Evolutionary conservation across 805 yeast species (phyloP).

Genomic region (Zygotorulaspora florentina): DNA sequence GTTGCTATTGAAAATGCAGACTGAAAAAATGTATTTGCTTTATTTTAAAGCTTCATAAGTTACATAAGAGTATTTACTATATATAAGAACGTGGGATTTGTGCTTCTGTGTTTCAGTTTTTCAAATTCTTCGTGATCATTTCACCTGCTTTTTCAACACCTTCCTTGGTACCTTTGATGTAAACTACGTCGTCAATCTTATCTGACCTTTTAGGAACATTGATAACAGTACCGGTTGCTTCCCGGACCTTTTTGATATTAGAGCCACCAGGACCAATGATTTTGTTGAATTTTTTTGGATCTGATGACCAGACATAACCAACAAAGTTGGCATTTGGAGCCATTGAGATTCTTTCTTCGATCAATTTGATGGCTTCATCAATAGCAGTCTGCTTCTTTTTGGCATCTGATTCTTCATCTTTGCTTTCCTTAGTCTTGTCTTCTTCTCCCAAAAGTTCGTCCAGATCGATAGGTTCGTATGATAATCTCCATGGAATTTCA

Average conservation of each 20-base stretch:
- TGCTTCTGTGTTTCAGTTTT: neutral
- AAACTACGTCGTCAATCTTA: constrained; percentile 48
- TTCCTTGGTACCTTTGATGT: constrained; percentile 56
- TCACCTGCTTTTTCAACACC: constrained; percentile 50
- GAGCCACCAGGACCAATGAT: constrained; percentile 77
- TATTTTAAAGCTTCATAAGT: too few species aligned
- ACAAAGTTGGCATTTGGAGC: constrained; percentile 44
- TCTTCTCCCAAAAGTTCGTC: constrained; percentile 26
- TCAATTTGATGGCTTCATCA: constrained; percentile 30
- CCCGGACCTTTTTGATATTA: constrained; percentile 58
- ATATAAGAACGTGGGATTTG: neutral
- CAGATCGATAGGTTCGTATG: constrained; percentile 36
- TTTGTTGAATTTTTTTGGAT: constrained; percentile 50
- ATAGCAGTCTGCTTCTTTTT: constrained; percentile 49
- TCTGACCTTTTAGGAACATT: constrained; percentile 60
- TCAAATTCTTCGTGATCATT: constrained; percentile 32
- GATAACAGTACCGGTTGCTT: constrained; percentile 52
- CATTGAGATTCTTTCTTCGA: constrained; percentile 47
- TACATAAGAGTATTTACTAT: neutral
- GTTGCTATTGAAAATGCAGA: constrained; percentile 32
- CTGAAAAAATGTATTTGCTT: too few species aligned
- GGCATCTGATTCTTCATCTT: constrained; percentile 44
- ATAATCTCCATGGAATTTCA: constrained; percentile 63
- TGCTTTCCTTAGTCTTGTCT: constrained; percentile 38
- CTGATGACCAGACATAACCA: constrained; percentile 62